These are phyloP conservation scores for Boletus huronensis DNA, from an alignment of 768 basidiomycete species.

Conservation along the genomic window DNA sequence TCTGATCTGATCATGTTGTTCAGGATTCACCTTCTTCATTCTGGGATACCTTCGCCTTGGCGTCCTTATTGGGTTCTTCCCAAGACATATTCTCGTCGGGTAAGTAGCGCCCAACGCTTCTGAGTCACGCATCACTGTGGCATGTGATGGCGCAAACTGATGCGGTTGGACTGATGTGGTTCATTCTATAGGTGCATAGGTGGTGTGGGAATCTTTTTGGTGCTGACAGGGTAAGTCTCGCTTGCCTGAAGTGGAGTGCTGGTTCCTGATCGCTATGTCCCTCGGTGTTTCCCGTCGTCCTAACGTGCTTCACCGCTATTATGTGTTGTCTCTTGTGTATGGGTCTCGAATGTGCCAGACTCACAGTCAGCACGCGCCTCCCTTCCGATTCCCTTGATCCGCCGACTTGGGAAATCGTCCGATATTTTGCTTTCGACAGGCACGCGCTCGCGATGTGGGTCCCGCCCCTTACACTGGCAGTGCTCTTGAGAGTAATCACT, in stretches of 20 bases:
- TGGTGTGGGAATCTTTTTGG: slow-evolving; percentile 92
- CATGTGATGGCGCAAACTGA: not conserved
- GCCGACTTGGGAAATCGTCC: slow-evolving; percentile 61
- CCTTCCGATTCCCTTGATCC: slow-evolving; percentile 69
- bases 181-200: slow-evolving; percentile 65
- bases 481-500: slow-evolving; percentile 77
- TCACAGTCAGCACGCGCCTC: slow-evolving; percentile 82
- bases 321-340: not conserved
- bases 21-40: slow-evolving; percentile 70
- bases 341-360: slow-evolving; percentile 36
- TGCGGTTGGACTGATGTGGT: not conserved
- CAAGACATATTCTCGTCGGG: slow-evolving; percentile 95
- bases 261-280: not conserved
- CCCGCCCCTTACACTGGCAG: slow-evolving; percentile 71
- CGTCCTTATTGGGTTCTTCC: slow-evolving; percentile 89
- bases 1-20: slow-evolving; percentile 15
- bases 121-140: not conserved
- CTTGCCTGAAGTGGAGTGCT: not conserved
- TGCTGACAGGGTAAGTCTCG: slow-evolving; percentile 72
- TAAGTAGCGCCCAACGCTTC: slow-evolving; percentile 34
- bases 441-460: slow-evolving; percentile 76
- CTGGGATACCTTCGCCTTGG: slow-evolving; percentile 83
- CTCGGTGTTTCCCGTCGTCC: not conserved
- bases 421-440: slow-evolving; percentile 59
- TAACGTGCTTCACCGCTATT: not conserved